phyloP scores from a whole-genome alignment of 345 rosid genomes.

The Raphanus sativus region DNA sequence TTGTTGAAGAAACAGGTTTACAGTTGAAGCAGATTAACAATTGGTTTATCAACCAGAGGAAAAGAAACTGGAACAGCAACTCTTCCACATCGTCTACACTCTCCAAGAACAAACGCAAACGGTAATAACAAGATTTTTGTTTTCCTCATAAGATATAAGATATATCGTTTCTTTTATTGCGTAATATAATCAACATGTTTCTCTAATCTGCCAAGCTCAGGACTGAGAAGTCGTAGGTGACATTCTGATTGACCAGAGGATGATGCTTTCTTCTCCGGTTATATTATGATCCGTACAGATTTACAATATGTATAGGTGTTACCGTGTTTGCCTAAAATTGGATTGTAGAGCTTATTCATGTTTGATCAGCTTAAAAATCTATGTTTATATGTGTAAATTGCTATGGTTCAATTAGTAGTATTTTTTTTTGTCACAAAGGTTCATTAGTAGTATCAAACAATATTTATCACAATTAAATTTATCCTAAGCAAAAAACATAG shows the following conservation, averaged over 20 bases:
- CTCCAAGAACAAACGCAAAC: constrained; percentile 75
- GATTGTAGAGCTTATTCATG: not conserved
- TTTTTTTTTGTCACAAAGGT: no score
- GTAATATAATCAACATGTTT: not conserved
- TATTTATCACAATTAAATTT: not conserved
- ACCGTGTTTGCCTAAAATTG: constrained; percentile 1
- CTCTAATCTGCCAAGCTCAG: constrained; percentile 16
- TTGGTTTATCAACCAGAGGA: constrained; percentile 90
- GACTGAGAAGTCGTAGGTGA: constrained; percentile 28
- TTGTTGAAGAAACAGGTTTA: constrained; percentile 82
- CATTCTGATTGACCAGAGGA: constrained; percentile 4
- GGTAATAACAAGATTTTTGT: constrained; percentile 43
- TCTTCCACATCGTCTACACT: constrained; percentile 58
- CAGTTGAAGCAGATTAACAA: constrained; percentile 85
- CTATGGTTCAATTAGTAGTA: constrained; percentile 1
- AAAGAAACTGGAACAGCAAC: constrained; percentile 84
- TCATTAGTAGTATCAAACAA: not conserved
- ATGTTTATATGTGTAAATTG: constrained; percentile 6
- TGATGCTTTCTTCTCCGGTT: not conserved
- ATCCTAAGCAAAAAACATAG: not conserved
- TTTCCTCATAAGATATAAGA: not conserved
- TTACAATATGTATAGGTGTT: not conserved
- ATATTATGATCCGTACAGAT: not conserved
- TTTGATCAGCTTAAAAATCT: not conserved
- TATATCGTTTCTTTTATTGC: not conserved